A percentile compares a stretch with the other conserved stretches of the same genome.
Evolutionary conservation across 495 filamentous ascomycete genomes (phyloP).

Genomic region (Podospora comata): DNA sequence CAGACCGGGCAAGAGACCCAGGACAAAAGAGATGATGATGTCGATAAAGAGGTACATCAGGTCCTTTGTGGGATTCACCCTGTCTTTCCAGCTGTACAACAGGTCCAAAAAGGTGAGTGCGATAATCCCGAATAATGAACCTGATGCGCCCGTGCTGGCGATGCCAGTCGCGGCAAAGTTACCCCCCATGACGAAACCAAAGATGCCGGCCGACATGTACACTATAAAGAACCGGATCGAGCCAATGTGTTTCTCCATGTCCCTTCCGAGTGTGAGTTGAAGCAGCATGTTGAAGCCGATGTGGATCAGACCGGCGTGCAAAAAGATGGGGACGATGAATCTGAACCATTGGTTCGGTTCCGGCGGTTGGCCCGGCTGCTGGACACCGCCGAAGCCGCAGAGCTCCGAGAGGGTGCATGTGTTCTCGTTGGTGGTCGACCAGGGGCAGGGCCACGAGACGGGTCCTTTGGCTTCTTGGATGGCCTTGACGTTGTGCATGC

Average conservation of each 20-base stretch:
- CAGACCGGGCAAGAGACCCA: slow-evolving; percentile 86
- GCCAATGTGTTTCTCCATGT: slow-evolving; percentile 88
- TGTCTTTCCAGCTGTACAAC: slow-evolving; percentile 83
- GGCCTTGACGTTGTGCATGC: slow-evolving; percentile 79
- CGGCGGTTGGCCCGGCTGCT: slow-evolving; percentile 18
- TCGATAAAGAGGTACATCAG: slow-evolving; percentile 80
- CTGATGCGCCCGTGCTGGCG: slow-evolving; percentile 83
- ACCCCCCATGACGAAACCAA: slow-evolving; percentile 92
- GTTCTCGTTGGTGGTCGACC: slow-evolving; percentile 57
- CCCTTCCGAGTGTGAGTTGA: slow-evolving; percentile 79
- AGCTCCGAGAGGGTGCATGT: slow-evolving; percentile 70
- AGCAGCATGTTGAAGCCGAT: slow-evolving; percentile 93
- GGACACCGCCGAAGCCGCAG: slow-evolving; percentile 76
- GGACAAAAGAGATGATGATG: slow-evolving; percentile 82
- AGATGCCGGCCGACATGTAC: slow-evolving; percentile 88
- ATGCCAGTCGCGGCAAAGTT: slow-evolving; percentile 82
- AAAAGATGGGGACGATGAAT: slow-evolving; percentile 92
- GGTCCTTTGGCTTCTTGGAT: slow-evolving; percentile 51
- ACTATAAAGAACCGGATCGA: slow-evolving; percentile 80
- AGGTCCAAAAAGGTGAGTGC: slow-evolving; percentile 85
- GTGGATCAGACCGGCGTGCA: slow-evolving; percentile 90
- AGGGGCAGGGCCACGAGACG: slow-evolving; percentile 70
- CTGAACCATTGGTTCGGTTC: slow-evolving; percentile 92
- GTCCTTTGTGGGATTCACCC: slow-evolving; percentile 70
- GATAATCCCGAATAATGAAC: slow-evolving; percentile 84